A percentile compares a stretch with the other conserved stretches of the same genome.
These are phyloP conservation scores for Elaphomyces granulatus DNA, from an alignment of 495 filamentous ascomycete species.

Conservation along the genomic window DNA sequence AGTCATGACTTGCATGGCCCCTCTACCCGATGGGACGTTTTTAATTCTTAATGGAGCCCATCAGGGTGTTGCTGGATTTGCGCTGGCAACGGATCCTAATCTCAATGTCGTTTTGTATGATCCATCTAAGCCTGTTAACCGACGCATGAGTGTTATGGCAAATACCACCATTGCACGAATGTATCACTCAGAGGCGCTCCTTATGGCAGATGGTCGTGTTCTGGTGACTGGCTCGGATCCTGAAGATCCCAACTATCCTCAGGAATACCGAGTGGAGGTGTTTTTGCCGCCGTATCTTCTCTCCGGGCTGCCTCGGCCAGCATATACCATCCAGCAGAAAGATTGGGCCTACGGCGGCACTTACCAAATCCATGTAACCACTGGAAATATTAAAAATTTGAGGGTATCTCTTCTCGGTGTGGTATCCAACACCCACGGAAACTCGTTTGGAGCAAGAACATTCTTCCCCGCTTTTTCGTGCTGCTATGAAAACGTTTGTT, in stretches of 20 bases:
- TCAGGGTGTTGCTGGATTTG: constrained; percentile 52
- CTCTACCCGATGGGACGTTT: constrained; percentile 52
- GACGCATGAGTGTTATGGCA: constrained; percentile 46
- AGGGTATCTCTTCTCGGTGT: constrained; percentile 41
- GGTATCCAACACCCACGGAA: constrained; percentile 47
- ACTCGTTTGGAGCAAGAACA: constrained; percentile 47
- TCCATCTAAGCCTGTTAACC: constrained; percentile 37
- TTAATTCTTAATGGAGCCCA: constrained; percentile 46
- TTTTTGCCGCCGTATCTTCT: constrained; percentile 49
- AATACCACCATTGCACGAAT: constrained; percentile 50
- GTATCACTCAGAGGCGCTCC: constrained; percentile 52
- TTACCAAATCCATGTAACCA: constrained; percentile 4
- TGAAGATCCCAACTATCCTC: constrained; percentile 36
- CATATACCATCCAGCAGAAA: constrained; percentile 31
- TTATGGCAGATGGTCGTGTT: constrained; percentile 50
- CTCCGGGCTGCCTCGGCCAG: constrained; percentile 30
- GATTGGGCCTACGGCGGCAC: constrained; percentile 14
- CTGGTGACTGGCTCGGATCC: constrained; percentile 52
- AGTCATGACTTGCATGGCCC: constrained; percentile 49
- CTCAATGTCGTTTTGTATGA: constrained; percentile 50
- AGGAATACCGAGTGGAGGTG: constrained; percentile 53
- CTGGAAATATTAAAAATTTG: constrained; percentile 30
- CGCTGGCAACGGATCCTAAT: constrained; percentile 41
- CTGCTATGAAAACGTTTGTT: constrained; percentile 37
- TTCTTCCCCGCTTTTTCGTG: constrained; percentile 42